Base-by-base conservation (phyloP, 1,284 basidiomycete genomes). In the Boletus austroedulis region DNA sequence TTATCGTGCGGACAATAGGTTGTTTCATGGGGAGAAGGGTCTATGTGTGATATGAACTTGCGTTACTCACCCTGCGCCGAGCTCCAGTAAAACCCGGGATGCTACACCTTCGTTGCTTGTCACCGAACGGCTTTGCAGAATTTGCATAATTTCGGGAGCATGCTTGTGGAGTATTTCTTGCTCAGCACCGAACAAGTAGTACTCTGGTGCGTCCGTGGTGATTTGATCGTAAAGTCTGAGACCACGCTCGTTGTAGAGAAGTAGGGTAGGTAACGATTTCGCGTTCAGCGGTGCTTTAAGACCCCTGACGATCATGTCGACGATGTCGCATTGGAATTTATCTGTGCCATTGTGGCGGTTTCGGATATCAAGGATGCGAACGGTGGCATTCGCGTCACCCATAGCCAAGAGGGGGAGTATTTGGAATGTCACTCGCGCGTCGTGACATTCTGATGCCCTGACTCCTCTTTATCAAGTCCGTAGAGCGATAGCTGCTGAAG, bases 241-340 rank as follows among this genome's bases (percentile, higher is more conserved):
- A 4, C 95, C 95, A 28, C 77, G 80, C 70, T 95, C 92, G 66
- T 95, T 87, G 74, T 97, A 97, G 12, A 97, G 80, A 17, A 97
- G 82, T 69, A 93, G 79, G 0, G 94, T 96, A 6, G 95, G 94
- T 14, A 98, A 75, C 19, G 81, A 80, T 70, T 87, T 89, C 62
- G 81, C 73, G 54, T 82, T 82, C 3, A 65, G 57, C 4, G 86
- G 80, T 26, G 76, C 78, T 52, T 73, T 74, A 21, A 92, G 79
- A 10, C 89, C 87, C 32, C 72, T 72, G 41, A 82, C 47, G 50
- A 91, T 80, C 47, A 83, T 72, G 44, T 77, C 68, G 24, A 75
- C 68, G 49, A 87, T 73, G 63, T 81, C 59, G 14, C 67, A 64
- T 50, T 29, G 46, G 19, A 46, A 28, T 47, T 48, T 53, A 19